Evolutionary conservation across 441 rosid species (phyloP), one percentile per base, ranked within the genome.

Genomic region (Flueggea neowawraea): DNA sequence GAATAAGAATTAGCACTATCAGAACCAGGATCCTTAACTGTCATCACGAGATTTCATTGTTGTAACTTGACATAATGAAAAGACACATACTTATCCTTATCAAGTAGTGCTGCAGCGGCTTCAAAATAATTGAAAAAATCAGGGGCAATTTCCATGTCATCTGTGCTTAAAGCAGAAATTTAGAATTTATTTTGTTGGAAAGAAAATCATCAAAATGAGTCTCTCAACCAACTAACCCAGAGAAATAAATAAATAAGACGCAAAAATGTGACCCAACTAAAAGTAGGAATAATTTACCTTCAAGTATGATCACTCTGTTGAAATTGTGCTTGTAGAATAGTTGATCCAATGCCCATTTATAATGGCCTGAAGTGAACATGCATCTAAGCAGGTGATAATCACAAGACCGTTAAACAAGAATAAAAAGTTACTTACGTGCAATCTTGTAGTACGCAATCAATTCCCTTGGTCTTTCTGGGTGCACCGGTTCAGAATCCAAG

Each of bases 111-210:
- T 51, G 99, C 87, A 14, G 92, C 84, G 69, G 97, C 99, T 87
- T 86, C 99, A 71, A 95, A 95, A 78, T 89, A 91, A 67, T 89
- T 81, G 57, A 91, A 95, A 82, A 95, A 95, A 73, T 95, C 97
- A 16, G 96, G 92, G 60, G 95, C 87, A 71, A 95, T 89, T 72
- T 91, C 99, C 97, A 89, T 95, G 67, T 91, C 99, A 89, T 95
- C 99, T 91, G 91, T 73, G 43, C 73, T 65, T 74, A 67, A 65
- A 63, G 69, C 70, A 65, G 63, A 56, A 67, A 22, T 53, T 52
- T 41, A 61, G 72, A 65, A 55, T 69, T 22, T 22, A 22, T 2
- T 22, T 22, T 22, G 28, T 22, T 2, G 28, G 28, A 22, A 22
- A 22, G 28, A 22, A 22, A 22, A 22, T 2, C 1, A 22, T 22